These are phyloP conservation scores for Vickermania spadyakhi DNA, from an alignment of 208 protist species.

Conservation along the genomic window DNA sequence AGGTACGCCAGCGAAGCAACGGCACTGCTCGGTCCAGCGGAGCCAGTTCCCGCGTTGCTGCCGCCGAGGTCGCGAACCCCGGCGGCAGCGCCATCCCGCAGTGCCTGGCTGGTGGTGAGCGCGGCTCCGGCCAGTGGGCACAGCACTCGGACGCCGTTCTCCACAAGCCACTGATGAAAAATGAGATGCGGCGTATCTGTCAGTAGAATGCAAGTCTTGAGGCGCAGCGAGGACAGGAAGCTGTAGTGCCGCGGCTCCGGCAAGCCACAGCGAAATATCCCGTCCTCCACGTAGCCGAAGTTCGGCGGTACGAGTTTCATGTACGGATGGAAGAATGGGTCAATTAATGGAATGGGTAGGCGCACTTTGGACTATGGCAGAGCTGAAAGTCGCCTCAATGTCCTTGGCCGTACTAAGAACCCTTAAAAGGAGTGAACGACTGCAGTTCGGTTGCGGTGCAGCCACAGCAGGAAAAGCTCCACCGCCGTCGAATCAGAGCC, in stretches of 20 bases:
- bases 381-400: too few relatives aligned
- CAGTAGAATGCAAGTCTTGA: constrained; percentile 95
- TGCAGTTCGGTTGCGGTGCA: too few relatives aligned
- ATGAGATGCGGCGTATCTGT: constrained; percentile 86
- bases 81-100: background rate
- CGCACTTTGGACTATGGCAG: too few relatives aligned
- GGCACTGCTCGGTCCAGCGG: too few relatives aligned
- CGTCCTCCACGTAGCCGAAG: constrained; percentile 96
- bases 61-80: background rate
- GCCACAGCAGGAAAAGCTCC: too few relatives aligned
- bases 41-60: background rate
- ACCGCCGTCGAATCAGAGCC: too few relatives aligned
- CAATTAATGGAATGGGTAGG: too few relatives aligned
- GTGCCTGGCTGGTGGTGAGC: too few relatives aligned
- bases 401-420: too few relatives aligned
- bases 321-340: too few relatives aligned
- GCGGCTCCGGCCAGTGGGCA: constrained; percentile 33
- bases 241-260: constrained; percentile 95
- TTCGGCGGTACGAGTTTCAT: constrained; percentile 92
- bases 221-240: constrained; percentile 92
- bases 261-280: constrained; percentile 93
- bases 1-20: too few relatives aligned
- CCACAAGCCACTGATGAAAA: constrained; percentile 91
- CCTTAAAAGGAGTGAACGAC: too few relatives aligned
- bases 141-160: constrained; percentile 85